phyloP scores from a whole-genome alignment of 805 yeast species.

The Starmerella floricola region DNA sequence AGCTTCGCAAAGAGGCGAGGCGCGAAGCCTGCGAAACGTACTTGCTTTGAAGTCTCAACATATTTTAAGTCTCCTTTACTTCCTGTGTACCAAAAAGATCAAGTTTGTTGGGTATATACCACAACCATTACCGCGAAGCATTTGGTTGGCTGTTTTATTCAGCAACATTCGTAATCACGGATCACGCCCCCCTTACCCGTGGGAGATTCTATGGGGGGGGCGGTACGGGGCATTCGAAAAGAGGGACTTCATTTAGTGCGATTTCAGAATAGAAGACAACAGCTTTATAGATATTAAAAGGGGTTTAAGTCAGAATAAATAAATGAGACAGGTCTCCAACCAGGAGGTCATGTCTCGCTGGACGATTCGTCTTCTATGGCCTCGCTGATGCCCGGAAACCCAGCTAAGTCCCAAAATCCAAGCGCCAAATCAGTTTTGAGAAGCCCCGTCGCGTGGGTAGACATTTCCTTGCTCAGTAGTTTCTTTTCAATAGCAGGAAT shows the following conservation, averaged over 20 bases:
- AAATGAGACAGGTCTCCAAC: no score
- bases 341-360: no score
- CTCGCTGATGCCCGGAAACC: not conserved
- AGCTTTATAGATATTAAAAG: no score
- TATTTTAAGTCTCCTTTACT: not conserved
- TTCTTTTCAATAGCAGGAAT: conserved; percentile 37
- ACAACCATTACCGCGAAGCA: no score
- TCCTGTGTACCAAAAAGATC: not conserved
- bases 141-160: not conserved
- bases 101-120: not conserved
- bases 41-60: conserved; percentile 15
- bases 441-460: not conserved
- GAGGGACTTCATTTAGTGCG: no score
- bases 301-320: no score
- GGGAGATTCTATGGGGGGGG: not conserved
- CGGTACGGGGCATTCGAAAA: no score
- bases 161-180: not conserved
- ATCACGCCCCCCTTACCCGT: not conserved
- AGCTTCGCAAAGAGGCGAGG: conserved; percentile 12
- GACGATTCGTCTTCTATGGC: no score
- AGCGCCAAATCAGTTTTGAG: conserved; percentile 7
- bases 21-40: conserved; percentile 9
- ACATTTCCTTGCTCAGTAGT: conserved; percentile 24
- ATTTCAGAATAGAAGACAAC: no score
- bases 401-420: conserved; percentile 14